phyloP scores from a whole-genome alignment of 2,329 filamentous ascomycete genomes.

The Lizonia empirigonia region DNA sequence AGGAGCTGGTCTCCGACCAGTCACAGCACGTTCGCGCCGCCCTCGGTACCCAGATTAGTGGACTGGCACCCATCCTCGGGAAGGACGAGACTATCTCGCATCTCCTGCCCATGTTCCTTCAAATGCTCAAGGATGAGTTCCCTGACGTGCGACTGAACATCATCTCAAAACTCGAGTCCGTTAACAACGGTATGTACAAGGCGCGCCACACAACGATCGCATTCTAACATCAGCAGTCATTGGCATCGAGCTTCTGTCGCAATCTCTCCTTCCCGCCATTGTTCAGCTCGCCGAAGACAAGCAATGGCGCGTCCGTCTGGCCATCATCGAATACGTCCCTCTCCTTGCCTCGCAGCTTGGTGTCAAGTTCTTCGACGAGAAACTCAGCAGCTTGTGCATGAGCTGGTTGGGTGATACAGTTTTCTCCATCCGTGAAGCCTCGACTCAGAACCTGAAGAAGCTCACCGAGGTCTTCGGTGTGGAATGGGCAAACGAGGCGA shows the following conservation, averaged over 20 bases:
- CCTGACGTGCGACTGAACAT: conserved; percentile 98
- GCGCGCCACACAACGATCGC: neutral
- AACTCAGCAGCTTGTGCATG: conserved; percentile 95
- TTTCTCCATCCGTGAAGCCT: conserved; percentile 97
- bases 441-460: conserved; percentile 97
- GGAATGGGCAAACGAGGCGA: conserved; percentile 94
- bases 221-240: conserved; percentile 68
- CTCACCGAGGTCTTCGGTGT: conserved; percentile 98
- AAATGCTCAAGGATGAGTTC: conserved; percentile 99
- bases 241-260: conserved; percentile 93
- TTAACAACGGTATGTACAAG: conserved; percentile 78
- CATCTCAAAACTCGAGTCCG: conserved; percentile 98
- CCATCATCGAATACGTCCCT: conserved; percentile 99
- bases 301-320: conserved; percentile 96
- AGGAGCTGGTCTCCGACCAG: conserved; percentile 92
- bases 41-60: conserved; percentile 94
- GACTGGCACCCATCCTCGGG: conserved; percentile 92
- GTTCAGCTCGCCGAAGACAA: conserved; percentile 98
- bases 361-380: conserved; percentile 97
- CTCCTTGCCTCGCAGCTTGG: conserved; percentile 93
- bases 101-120: conserved; percentile 96
- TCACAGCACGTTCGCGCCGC: conserved; percentile 97
- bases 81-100: conserved; percentile 98
- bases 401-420: conserved; percentile 98
- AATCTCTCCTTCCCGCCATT: conserved; percentile 95